Conservation (phyloP, 345 rosid species). For the Pugionium cornutum region DNA sequence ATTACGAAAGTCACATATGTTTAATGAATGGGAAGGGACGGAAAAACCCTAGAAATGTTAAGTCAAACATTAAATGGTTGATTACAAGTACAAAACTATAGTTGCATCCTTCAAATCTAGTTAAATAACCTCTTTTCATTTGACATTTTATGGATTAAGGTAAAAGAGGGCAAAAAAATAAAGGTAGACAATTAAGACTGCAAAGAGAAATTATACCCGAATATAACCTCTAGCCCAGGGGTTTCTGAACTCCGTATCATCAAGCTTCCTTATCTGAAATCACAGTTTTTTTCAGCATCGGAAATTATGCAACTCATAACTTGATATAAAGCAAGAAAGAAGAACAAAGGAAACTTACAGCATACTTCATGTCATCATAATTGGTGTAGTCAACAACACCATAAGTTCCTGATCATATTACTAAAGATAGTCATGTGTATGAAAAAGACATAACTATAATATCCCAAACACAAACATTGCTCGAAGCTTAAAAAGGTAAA, state of each 20-base stretch:
- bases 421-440: neutral
- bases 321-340: slow-evolving; percentile 5
- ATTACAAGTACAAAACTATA: too few relatives aligned
- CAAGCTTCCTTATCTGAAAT: slow-evolving; percentile 66
- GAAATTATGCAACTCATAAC: neutral
- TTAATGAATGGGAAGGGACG: too few relatives aligned
- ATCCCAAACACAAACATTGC: neutral
- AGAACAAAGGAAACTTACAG: slow-evolving; percentile 52
- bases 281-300: neutral
- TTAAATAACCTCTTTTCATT: too few relatives aligned
- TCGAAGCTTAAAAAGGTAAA: neutral
- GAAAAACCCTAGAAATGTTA: too few relatives aligned
- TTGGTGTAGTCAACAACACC: slow-evolving; percentile 93
- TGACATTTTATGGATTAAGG: too few relatives aligned
- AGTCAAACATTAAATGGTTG: too few relatives aligned
- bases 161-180: too few relatives aligned
- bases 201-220: slow-evolving; percentile 11
- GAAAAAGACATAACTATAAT: neutral
- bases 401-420: slow-evolving; percentile 64
- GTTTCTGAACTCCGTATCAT: slow-evolving; percentile 59
- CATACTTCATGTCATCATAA: slow-evolving; percentile 94
- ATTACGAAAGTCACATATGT: neutral
- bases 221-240: slow-evolving; percentile 77
- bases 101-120: neutral
- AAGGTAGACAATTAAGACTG: neutral